phyloP scores from a whole-genome alignment of 345 rosid species.

The Acer negundo region DNA sequence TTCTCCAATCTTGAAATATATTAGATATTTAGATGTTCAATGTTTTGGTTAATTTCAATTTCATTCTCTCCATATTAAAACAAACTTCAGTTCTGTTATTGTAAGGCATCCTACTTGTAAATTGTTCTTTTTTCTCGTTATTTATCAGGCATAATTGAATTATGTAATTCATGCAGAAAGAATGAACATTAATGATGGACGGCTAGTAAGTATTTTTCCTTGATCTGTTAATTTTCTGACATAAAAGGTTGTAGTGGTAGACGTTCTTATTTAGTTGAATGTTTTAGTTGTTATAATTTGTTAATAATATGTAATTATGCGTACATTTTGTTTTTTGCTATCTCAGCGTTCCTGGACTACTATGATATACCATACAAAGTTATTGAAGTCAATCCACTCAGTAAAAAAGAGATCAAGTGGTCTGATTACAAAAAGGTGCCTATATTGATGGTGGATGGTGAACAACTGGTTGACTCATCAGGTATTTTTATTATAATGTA shows the following conservation, averaged over 20 bases:
- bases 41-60: slow-evolving; percentile 4
- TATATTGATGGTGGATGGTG: slow-evolving; percentile 73
- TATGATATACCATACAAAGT: slow-evolving; percentile 80
- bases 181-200: neutral
- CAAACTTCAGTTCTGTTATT: neutral
- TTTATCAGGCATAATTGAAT: neutral
- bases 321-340: neutral
- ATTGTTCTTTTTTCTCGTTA: neutral
- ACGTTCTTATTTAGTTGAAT: too few relatives aligned
- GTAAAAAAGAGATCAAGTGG: slow-evolving; percentile 92
- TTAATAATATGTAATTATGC: neutral
- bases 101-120: neutral
- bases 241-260: neutral
- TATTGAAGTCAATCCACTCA: slow-evolving; percentile 89
- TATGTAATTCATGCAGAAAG: neutral
- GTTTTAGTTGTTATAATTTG: neutral
- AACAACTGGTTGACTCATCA: slow-evolving; percentile 85
- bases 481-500: slow-evolving; percentile 40
- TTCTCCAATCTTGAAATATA: neutral
- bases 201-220: neutral
- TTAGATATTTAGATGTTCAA: neutral
- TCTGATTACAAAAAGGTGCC: slow-evolving; percentile 95
- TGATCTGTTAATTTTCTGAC: neutral
- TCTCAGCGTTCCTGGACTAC: slow-evolving; percentile 78
- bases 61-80: neutral